A percentile compares a stretch with the other conserved stretches of the same genome.
Conservation (phyloP, 106 monocot genomes). For the Phalaenopsis equestris region DNA sequence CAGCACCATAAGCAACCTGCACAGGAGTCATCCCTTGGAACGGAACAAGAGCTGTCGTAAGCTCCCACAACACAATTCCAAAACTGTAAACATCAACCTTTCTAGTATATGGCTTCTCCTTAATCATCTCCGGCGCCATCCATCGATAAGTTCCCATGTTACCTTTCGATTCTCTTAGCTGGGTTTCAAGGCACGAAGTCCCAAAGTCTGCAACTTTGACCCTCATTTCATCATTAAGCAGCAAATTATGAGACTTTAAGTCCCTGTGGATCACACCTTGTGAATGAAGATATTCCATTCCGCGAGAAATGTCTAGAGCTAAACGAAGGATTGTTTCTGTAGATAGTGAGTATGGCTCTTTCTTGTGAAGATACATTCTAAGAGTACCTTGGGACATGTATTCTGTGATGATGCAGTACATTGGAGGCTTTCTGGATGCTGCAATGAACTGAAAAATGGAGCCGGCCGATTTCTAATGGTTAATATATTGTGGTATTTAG, state of each 20-base stretch:
- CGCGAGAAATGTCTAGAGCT: conserved; percentile 78
- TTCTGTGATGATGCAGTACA: conserved; percentile 85
- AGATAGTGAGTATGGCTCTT: conserved; percentile 72
- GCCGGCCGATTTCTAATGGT: neutral
- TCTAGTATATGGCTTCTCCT: conserved; percentile 64
- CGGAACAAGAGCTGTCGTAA: conserved; percentile 73
- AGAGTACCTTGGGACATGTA: conserved; percentile 89
- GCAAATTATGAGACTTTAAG: conserved; percentile 77
- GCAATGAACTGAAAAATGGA: conserved; percentile 56
- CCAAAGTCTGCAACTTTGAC: conserved; percentile 88
- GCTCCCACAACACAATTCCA: conserved; percentile 81
- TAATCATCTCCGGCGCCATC: conserved; percentile 95
- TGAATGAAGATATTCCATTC: conserved; percentile 79
- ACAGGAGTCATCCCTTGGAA: conserved; percentile 89
- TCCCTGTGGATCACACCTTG: conserved; percentile 88
- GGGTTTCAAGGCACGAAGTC: conserved; percentile 66
- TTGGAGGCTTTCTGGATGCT: conserved; percentile 78
- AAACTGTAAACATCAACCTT: conserved; percentile 91
- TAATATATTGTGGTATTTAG: neutral
- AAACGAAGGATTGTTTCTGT: conserved; percentile 56
- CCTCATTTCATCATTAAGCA: conserved; percentile 67
- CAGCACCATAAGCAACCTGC: conserved; percentile 81
- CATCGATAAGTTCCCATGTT: conserved; percentile 89
- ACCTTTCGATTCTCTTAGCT: conserved; percentile 33
- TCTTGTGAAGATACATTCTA: conserved; percentile 84